Base-by-base conservation (phyloP, 805 yeast species). In the Blastobotrys peoriensis region DNA sequence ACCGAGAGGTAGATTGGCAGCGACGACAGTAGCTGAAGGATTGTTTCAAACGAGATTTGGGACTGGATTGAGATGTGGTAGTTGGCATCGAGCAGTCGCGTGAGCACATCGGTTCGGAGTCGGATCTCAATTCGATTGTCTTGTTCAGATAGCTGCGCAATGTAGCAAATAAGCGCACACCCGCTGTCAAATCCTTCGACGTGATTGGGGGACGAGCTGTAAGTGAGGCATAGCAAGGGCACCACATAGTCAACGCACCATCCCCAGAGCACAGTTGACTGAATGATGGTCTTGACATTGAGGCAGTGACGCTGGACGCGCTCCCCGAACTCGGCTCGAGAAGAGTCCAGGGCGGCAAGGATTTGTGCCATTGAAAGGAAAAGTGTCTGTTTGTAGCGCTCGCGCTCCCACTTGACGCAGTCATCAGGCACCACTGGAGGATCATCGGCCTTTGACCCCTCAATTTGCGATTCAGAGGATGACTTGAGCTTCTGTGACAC, bases 11-110 rank as follows among this genome's bases (percentile, higher is more conserved):
- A 28, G 34, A 25, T 42, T 35, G 6, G 20, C 20, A 18, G 40
- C 30, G 46, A 22, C 16, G 37, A 37, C n/a, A 48, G 37, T 5
- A 48, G 19, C 16, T 39, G 22, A 38, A 45, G 30, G n/a, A 41
- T 21, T 8, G 54, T 43, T 30, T 48, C 51, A 30, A 36, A 45
- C 10, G 54, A 45, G n/a, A 48, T 48, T 21, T 43, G 45, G 3
- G 46, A 37, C 21, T 33, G 45, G 2, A 36, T 40, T 20, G 30
- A 33, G 19, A 38, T 18, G 6, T 36, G 33, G 15, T 16, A 35
- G 40, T 39, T 41, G 2, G 41, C 22, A 5, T 30, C 38, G n/a
- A 49, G 30, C 10, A 45, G 42, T n/a, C 16, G 17, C 28, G 30
- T 21, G 10, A 43, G 34, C 4, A 44, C 36, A 3, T 44, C 43